Evolutionary conservation across 441 rosid genomes (phyloP), one percentile per base, ranked within the genome.

Genomic region (Populus hybrid): DNA sequence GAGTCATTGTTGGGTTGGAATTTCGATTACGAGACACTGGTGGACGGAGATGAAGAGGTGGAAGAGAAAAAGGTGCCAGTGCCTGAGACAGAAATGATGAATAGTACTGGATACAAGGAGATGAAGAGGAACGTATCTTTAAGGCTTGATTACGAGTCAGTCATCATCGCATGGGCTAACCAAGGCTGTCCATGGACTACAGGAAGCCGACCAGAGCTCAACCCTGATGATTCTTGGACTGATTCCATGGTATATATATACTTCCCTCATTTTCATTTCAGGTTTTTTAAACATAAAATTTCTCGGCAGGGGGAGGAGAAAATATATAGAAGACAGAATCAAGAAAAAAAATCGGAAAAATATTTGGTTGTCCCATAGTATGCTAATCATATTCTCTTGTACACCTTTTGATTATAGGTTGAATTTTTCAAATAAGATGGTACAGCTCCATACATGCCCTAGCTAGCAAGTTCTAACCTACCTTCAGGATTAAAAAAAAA

Each of bases 151-250:
- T 89, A 93, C 70, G 95, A 93, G 28, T 89, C 81, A 12, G 89
- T 93, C 7, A 89, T 92, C 71, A 82, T 77, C 61, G 97, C 96
- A 68, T 93, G 98, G 98, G 88, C 88, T 24, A 85, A 83, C 81
- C 96, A 88, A 77, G 89, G 90, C 64, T 86, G 88, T 61, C 94
- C 94, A 3, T 90, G 94, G 94, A 83, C 88, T 24, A 76, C 86
- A 2, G 97, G 88, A 73, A 80, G 64, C 75, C 80, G 87, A 12
- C 90, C 91, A 9, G 82, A 87, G 71, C 63, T 88, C 73, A 73
- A 91, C 64, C 83, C 81, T 24, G 72, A 72, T 31, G 83, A 85
- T 8, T 77, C 83, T 68, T 88, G 88, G 90, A 84, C 82, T 45
- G 66, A 83, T 21, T 84, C 75, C 80, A 56, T 64, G 90, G 94